Evolutionary conservation across 306 rosid genomes (phyloP).

Genomic region (Clitoria ternatea): DNA sequence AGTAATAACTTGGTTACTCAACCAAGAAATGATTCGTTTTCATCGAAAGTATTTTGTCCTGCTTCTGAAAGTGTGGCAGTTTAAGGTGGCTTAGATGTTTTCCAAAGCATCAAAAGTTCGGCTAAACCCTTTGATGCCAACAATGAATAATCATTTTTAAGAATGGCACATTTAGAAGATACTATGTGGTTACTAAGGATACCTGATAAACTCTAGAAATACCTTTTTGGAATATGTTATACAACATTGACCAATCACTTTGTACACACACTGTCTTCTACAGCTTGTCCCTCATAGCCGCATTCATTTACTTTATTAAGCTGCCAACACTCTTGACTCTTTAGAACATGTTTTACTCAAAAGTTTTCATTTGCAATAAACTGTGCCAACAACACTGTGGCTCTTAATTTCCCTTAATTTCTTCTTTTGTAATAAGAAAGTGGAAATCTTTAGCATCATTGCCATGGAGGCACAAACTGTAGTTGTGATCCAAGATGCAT

Average conservation of each 20-base stretch:
- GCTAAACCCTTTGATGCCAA: constrained; percentile 6
- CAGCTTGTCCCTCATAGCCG: not conserved
- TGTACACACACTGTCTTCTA: not conserved
- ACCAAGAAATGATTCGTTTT: constrained; percentile 10
- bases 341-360: not conserved
- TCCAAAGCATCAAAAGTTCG: constrained; percentile 1
- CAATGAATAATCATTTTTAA: not conserved
- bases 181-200: constrained; percentile 19
- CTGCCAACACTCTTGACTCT: not conserved
- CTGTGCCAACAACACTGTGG: too few relatives aligned
- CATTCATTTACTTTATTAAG: not conserved
- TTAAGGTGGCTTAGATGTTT: constrained; percentile 7
- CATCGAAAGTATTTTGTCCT: constrained; percentile 21
- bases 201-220: constrained; percentile 25
- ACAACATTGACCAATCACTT: not conserved
- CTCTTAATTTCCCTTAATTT: not conserved
- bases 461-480: constrained; percentile 44
- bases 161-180: too few relatives aligned
- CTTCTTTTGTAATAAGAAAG: not conserved
- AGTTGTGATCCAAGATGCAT: constrained; percentile 66
- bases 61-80: not conserved
- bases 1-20: constrained; percentile 16
- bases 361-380: too few relatives aligned
- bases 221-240: not conserved
- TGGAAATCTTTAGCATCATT: not conserved